A percentile compares a stretch with the other conserved stretches of the same genome.
Evolutionary conservation across 306 rosid species (phyloP).

Genomic region (Benincasa hispida): DNA sequence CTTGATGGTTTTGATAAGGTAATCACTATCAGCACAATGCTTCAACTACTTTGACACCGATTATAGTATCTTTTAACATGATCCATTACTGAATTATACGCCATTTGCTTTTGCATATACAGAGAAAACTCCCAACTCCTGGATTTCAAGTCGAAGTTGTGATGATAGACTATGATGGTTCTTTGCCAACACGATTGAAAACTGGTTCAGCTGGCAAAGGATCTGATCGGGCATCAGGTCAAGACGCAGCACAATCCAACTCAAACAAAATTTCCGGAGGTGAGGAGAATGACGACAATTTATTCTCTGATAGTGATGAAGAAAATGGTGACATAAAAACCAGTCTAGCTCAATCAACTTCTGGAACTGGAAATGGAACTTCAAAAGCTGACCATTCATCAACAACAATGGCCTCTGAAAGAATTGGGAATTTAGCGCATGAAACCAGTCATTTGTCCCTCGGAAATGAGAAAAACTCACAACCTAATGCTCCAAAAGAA

Average conservation of each 20-base stretch:
- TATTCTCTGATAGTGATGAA: constrained; percentile 82
- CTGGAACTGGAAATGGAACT: not conserved
- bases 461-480: constrained; percentile 14
- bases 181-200: constrained; percentile 28
- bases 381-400: constrained; percentile 29
- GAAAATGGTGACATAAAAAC: constrained; percentile 32
- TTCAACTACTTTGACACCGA: not conserved
- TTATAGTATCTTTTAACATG: not conserved
- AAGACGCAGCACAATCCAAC: constrained; percentile 22
- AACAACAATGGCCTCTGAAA: constrained; percentile 22
- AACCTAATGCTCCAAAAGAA: constrained; percentile 20
- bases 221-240: constrained; percentile 24
- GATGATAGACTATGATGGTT: constrained; percentile 63
- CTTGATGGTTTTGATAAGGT: constrained; percentile 94
- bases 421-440: constrained; percentile 19
- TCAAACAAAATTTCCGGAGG: constrained; percentile 19
- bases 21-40: constrained; percentile 1
- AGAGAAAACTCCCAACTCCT: constrained; percentile 84
- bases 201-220: constrained; percentile 29
- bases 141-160: constrained; percentile 79
- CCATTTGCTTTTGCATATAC: constrained; percentile 9
- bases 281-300: constrained; percentile 58
- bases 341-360: constrained; percentile 3
- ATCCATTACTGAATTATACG: not conserved
- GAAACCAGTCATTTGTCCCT: constrained; percentile 27